Conservation (phyloP, 768 basidiomycete genomes). For the Melanogaster broomeanus region DNA sequence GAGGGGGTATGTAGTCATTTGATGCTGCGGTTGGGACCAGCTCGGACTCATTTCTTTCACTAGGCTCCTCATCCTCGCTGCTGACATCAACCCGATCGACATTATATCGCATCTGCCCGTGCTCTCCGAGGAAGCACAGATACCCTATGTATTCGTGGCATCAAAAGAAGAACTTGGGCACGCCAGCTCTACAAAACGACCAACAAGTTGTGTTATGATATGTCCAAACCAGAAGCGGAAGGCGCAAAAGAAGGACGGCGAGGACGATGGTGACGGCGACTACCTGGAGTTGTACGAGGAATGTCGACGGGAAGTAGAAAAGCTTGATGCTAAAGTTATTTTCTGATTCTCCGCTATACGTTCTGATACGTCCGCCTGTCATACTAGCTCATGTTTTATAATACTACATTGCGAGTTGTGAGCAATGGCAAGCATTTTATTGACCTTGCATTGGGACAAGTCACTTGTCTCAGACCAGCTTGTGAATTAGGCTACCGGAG, state of each 20-base stretch:
- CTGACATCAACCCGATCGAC: constrained; percentile 97
- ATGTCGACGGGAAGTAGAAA: constrained; percentile 81
- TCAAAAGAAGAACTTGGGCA: constrained; percentile 96
- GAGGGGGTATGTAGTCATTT: constrained; percentile 70
- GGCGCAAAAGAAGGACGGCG: constrained; percentile 57
- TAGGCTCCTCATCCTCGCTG: constrained; percentile 89
- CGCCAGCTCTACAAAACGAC: constrained; percentile 95
- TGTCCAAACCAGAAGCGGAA: constrained; percentile 82
- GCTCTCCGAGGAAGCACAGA: constrained; percentile 88
- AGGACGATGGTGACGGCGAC: constrained; percentile 76
- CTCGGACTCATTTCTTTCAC: constrained; percentile 1
- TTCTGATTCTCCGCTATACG: constrained; percentile 42
- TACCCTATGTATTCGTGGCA: constrained; percentile 87
- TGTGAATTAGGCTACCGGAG: too few relatives aligned
- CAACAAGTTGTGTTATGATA: constrained; percentile 97
- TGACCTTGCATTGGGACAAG: neutral
- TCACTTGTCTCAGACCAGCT: neutral
- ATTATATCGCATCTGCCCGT: constrained; percentile 97
- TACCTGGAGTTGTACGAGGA: constrained; percentile 87
- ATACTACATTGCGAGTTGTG: too few relatives aligned
- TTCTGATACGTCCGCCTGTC: neutral
- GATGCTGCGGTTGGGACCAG: neutral
- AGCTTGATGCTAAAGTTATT: constrained; percentile 69
- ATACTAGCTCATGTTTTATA: neutral
- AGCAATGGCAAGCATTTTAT: too few relatives aligned